Conservation (phyloP, 2,329 filamentous ascomycete species). For the Nemania diffusa region DNA sequence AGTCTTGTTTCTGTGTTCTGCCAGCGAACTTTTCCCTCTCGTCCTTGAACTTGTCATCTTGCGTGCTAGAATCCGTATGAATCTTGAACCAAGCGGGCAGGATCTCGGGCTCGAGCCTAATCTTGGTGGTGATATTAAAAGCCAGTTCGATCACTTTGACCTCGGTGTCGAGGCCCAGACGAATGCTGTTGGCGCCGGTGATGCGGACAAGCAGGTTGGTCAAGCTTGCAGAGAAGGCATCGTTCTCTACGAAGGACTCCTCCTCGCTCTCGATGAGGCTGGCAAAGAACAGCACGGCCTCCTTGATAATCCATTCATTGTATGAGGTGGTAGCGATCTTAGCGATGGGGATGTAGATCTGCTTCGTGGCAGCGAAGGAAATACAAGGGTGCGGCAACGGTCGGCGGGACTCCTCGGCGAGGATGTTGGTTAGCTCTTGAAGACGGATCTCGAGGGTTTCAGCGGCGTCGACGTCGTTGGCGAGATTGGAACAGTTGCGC, state of each 20-base stretch:
- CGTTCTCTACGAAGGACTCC: constrained; percentile 90
- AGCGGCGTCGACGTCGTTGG: constrained; percentile 69
- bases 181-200: constrained; percentile 76
- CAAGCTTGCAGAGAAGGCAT: constrained; percentile 84
- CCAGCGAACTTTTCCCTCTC: constrained; percentile 80
- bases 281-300: constrained; percentile 87
- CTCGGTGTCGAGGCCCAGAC: constrained; percentile 83
- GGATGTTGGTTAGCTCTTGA: constrained; percentile 74
- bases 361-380: constrained; percentile 82
- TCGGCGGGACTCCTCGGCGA: constrained; percentile 88
- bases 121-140: constrained; percentile 97
- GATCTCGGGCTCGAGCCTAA: constrained; percentile 86
- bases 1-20: constrained; percentile 88
- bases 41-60: constrained; percentile 55
- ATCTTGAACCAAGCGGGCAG: constrained; percentile 91
- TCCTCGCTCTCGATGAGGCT: constrained; percentile 96
- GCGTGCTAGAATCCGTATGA: constrained; percentile 48
- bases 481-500: constrained; percentile 69
- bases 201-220: constrained; percentile 87
- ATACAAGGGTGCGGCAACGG: constrained; percentile 93
- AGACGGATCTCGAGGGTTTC: constrained; percentile 71
- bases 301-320: constrained; percentile 85
- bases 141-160: constrained; percentile 89
- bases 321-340: constrained; percentile 88
- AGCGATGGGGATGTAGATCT: constrained; percentile 88